Evolutionary conservation across 2,329 filamentous ascomycete species (phyloP).

Genomic region (Xylariales sp.): DNA sequence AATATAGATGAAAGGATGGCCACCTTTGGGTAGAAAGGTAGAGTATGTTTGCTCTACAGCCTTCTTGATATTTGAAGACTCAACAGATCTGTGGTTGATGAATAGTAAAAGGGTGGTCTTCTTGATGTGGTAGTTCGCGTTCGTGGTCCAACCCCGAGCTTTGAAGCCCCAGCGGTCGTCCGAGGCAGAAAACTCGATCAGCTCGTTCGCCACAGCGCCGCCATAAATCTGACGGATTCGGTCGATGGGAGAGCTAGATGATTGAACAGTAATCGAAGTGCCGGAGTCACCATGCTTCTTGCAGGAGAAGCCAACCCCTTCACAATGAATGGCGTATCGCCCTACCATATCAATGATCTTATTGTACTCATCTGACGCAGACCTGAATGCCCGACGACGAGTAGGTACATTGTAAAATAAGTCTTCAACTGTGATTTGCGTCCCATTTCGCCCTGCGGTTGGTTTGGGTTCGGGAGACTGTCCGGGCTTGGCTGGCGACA

Average conservation of each 20-base stretch:
- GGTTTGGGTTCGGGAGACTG: slow-evolving; percentile 83
- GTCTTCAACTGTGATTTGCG: slow-evolving; percentile 94
- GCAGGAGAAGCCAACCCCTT: slow-evolving; percentile 89
- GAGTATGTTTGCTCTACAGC: slow-evolving; percentile 88
- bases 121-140: slow-evolving; percentile 93
- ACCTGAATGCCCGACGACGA: slow-evolving; percentile 83
- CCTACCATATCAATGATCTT: slow-evolving; percentile 96
- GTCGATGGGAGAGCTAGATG: slow-evolving; percentile 68
- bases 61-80: slow-evolving; percentile 83
- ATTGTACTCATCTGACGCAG: slow-evolving; percentile 89
- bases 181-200: slow-evolving; percentile 69
- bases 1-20: slow-evolving; percentile 90
- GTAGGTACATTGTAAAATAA: slow-evolving; percentile 96
- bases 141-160: slow-evolving; percentile 76
- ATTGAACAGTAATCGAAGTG: slow-evolving; percentile 74
- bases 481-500: slow-evolving; percentile 80
- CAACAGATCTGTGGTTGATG: slow-evolving; percentile 93
- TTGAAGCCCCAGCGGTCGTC: slow-evolving; percentile 82
- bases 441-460: slow-evolving; percentile 81
- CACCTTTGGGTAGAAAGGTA: slow-evolving; percentile 84
- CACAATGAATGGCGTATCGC: slow-evolving; percentile 87
- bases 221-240: slow-evolving; percentile 90
- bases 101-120: slow-evolving; percentile 84
- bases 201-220: slow-evolving; percentile 77
- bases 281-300: slow-evolving; percentile 92